Evolutionary conservation across 805 yeast genomes (phyloP).

Genomic region (Schizosaccharomyces lindneri): DNA sequence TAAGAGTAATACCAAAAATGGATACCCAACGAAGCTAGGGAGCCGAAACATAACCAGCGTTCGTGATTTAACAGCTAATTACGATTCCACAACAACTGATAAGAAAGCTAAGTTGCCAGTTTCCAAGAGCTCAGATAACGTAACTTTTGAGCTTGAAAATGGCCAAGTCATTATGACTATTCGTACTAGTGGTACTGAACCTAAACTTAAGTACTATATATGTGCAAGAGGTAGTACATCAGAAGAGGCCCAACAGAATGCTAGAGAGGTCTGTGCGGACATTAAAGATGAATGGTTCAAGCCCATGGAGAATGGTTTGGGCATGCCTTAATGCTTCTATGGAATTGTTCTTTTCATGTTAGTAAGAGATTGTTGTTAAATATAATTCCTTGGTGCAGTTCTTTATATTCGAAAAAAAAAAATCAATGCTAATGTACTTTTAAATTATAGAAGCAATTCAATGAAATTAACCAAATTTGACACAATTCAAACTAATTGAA

Average conservation of each 20-base stretch:
- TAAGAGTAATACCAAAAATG: constrained; percentile 5
- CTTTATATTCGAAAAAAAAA: too few species aligned
- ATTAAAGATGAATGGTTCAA: constrained; percentile 50
- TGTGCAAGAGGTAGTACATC: constrained; percentile 6
- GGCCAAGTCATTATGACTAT: constrained; percentile 48
- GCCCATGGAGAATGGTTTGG: constrained; percentile 26
- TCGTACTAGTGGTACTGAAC: constrained; percentile 92
- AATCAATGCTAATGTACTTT: too few species aligned
- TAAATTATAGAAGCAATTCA: background rate
- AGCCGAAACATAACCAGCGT: constrained; percentile 31
- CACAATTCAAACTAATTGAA: background rate
- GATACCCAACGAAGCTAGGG: constrained; percentile 30
- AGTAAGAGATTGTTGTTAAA: too few species aligned
- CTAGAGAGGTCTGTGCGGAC: constrained; percentile 41
- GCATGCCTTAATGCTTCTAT: constrained; percentile 2
- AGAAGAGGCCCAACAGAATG: constrained; percentile 20
- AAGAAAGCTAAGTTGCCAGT: constrained; percentile 40
- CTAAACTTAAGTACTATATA: constrained; percentile 73
- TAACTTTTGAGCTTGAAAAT: constrained; percentile 30
- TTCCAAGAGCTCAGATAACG: constrained; percentile 63
- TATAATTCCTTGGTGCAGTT: too few species aligned
- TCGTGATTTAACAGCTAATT: constrained; percentile 71
- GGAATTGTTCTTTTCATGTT: background rate
- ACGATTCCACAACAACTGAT: constrained; percentile 40
- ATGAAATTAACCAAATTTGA: background rate